Percentiles rank a stretch among this genome's conserved stretches.
These are phyloP conservation scores for Arabidopsis suecica DNA, from an alignment of 345 rosid species.

Conservation along the genomic window DNA sequence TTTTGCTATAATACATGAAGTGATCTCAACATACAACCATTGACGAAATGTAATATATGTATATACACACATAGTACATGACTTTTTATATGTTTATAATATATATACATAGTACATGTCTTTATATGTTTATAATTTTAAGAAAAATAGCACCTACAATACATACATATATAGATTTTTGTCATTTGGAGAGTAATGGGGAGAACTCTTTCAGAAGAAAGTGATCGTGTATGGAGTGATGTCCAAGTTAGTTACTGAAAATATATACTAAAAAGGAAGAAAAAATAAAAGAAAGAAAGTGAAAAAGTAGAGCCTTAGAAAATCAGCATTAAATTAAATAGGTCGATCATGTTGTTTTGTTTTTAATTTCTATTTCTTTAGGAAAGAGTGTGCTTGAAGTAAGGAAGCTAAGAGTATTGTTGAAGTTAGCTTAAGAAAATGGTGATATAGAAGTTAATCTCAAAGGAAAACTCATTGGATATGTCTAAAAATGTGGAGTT, in stretches of 20 bases:
- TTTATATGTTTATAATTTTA: neutral
- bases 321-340: constrained; percentile 40
- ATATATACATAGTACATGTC: constrained; percentile 7
- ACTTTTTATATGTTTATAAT: no score
- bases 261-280: constrained; percentile 21
- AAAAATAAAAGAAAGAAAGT: constrained; percentile 19
- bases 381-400: constrained; percentile 43
- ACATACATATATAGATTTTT: constrained; percentile 22
- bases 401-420: constrained; percentile 43
- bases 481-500: constrained; percentile 21
- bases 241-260: constrained; percentile 45
- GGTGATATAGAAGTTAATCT: constrained; percentile 24
- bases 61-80: no score
- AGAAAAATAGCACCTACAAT: neutral
- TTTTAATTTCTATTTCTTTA: neutral
- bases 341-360: constrained; percentile 25
- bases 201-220: constrained; percentile 45
- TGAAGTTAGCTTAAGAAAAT: constrained; percentile 40
- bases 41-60: no score
- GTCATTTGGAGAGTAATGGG: constrained; percentile 36
- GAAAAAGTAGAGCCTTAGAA: constrained; percentile 43
- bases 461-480: constrained; percentile 29
- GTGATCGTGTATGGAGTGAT: constrained; percentile 46
- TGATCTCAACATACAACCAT: neutral
- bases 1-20: constrained; percentile 22